Percentiles rank a stretch among this genome's conserved stretches.
These are phyloP conservation scores for Theobroma cacao DNA, from an alignment of 345 rosid species.

Conservation along the genomic window DNA sequence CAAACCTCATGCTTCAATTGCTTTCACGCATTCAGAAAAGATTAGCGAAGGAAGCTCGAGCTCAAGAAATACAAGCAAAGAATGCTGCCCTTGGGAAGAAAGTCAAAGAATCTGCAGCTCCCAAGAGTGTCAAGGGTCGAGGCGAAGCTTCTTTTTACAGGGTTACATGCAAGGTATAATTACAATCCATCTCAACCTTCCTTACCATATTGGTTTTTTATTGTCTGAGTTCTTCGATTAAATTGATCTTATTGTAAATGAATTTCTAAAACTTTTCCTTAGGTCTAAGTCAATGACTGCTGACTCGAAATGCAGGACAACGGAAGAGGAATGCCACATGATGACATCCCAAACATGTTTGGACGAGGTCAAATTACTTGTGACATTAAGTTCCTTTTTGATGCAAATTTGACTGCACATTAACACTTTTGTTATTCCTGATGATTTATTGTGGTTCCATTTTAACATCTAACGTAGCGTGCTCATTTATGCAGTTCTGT, in stretches of 20 bases:
- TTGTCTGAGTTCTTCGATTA: neutral
- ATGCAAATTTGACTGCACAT: neutral
- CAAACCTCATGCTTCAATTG: neutral
- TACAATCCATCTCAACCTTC: constrained; percentile 10
- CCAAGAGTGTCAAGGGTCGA: constrained; percentile 69
- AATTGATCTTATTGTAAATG: constrained; percentile 1
- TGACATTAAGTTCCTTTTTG: constrained; percentile 1
- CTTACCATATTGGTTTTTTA: neutral
- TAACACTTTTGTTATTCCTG: neutral
- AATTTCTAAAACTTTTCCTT: neutral
- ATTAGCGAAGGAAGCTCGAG: constrained; percentile 83
- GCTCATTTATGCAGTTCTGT: constrained; percentile 59
- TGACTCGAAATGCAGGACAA: constrained; percentile 65
- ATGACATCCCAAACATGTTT: constrained; percentile 98
- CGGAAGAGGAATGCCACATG: constrained; percentile 99
- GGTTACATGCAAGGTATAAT: constrained; percentile 89
- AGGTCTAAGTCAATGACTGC: constrained; percentile 1
- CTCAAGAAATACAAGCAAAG: constrained; percentile 81
- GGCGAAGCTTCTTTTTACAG: constrained; percentile 94
- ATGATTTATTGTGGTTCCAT: neutral
- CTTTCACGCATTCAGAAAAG: constrained; percentile 60
- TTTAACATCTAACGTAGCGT: constrained; percentile 8
- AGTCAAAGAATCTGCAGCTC: constrained; percentile 61
- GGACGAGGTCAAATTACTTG: constrained; percentile 64
- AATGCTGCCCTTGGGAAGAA: constrained; percentile 76